Evolutionary conservation across 2,329 filamentous ascomycete genomes (phyloP), one percentile per base, ranked within the genome.

Genomic region (Microsporum audouinii): DNA sequence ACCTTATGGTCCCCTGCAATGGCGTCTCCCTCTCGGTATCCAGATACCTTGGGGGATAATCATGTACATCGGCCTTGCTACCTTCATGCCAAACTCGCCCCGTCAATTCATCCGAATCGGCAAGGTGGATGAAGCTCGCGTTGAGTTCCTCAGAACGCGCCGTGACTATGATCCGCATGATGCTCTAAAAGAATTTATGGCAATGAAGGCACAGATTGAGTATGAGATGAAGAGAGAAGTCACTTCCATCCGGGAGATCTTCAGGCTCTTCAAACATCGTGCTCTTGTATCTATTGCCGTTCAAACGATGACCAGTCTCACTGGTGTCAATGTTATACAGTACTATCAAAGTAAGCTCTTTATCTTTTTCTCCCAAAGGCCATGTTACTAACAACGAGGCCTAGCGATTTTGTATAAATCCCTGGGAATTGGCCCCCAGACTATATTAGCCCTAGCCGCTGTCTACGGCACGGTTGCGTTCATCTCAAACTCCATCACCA

Each of bases 161-260:
- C 72, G 77, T 3, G 78, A 81, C 45, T 66, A 81, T 27, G 66
- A 71, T 2, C 70, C 73, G 0, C 69, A 77, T 51, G 76, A 79
- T 61, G 72, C 77, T 2, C 72, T 77, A 7, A 73, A 79, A 60
- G 81, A 83, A 67, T 84, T 83, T 67, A 70, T 71, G 1, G 70
- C 79, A n/a, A 83, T 83, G 81, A 71, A 72, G 56, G 74, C 73
- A 2, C 79, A 81, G 70, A 81, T 82, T 64, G 77, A 81, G 64
- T 84, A 79, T 68, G 82, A 84, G 69, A 80, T 79, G 77, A 73
- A 80, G 65, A 72, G 82, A 4, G 81, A 84, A 67, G 73, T 83
- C 63, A 80, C 71, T 17, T 78, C 78, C 0, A 78, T 78, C 61
- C 70, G 68, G 43, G 81, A 84, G 64, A 79, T 83, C 43, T 83